These are phyloP conservation scores for Sphaerulina vaccinii DNA, from an alignment of 2,329 filamentous ascomycete species.

Conservation along the genomic window DNA sequence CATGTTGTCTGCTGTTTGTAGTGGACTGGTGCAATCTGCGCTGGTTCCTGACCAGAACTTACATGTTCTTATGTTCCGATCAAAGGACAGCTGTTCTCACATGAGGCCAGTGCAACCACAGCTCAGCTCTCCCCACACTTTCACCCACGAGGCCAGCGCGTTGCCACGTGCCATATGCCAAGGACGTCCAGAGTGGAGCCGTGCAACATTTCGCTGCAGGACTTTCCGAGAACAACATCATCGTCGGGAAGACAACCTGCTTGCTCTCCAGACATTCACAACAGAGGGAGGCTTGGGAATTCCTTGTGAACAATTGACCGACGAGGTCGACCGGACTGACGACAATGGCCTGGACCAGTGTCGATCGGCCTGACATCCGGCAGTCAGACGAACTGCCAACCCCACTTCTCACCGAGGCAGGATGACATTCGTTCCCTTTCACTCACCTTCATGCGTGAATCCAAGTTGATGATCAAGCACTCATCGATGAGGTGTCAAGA, in stretches of 20 bases:
- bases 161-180: no score
- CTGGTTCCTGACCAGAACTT: not conserved
- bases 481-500: not conserved
- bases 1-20: constrained; percentile 23
- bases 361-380: no score
- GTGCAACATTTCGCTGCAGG: not conserved
- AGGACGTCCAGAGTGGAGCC: no score
- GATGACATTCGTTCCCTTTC: not conserved
- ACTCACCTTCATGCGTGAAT: not conserved
- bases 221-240: not conserved
- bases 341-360: not conserved
- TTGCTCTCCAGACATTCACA: no score
- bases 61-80: not conserved
- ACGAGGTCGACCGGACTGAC: not conserved
- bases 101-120: no score
- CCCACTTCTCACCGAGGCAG: not conserved
- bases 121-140: no score
- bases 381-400: no score
- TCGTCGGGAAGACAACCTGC: no score
- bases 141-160: no score
- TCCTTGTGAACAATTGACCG: no score
- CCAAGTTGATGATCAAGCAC: not conserved
- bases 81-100: not conserved
- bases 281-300: no score
- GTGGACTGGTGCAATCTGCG: not conserved